Evolutionary conservation across 2,329 filamentous ascomycete species (phyloP).

Genomic region (Trichoderma breve): DNA sequence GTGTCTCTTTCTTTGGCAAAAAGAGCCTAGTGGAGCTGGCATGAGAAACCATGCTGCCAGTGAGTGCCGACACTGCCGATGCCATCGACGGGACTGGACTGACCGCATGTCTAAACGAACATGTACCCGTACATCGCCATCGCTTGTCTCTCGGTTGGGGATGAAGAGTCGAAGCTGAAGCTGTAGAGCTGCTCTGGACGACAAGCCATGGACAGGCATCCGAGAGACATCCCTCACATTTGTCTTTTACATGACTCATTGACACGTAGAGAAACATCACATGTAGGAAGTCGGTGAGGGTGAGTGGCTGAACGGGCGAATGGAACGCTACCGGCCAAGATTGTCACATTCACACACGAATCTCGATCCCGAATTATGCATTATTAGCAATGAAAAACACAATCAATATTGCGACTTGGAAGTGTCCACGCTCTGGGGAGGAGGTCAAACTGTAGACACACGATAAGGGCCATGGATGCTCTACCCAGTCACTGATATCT

Average conservation of each 20-base stretch:
- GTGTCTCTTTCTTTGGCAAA: neutral
- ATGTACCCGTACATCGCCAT: neutral
- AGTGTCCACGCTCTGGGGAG: neutral
- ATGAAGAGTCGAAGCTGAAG: neutral
- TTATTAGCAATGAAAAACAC: neutral
- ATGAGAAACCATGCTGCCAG: neutral
- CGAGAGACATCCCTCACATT: neutral
- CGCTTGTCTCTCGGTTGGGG: neutral
- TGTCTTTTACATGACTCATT: constrained; percentile 1
- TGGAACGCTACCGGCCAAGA: neutral
- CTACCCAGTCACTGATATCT: neutral
- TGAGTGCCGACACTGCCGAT: neutral
- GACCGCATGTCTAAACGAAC: neutral
- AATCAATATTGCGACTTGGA: neutral
- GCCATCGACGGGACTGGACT: neutral
- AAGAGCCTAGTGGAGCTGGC: neutral
- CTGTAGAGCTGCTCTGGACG: neutral
- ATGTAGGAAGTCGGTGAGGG: neutral
- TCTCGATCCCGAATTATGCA: neutral
- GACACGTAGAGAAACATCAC: neutral
- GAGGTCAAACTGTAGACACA: neutral
- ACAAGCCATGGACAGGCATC: neutral
- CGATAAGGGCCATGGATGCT: neutral
- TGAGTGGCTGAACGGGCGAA: neutral
- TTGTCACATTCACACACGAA: neutral